Conservation (phyloP, 2,329 filamentous ascomycete species). For the Ascochyta viciae-villosae region DNA sequence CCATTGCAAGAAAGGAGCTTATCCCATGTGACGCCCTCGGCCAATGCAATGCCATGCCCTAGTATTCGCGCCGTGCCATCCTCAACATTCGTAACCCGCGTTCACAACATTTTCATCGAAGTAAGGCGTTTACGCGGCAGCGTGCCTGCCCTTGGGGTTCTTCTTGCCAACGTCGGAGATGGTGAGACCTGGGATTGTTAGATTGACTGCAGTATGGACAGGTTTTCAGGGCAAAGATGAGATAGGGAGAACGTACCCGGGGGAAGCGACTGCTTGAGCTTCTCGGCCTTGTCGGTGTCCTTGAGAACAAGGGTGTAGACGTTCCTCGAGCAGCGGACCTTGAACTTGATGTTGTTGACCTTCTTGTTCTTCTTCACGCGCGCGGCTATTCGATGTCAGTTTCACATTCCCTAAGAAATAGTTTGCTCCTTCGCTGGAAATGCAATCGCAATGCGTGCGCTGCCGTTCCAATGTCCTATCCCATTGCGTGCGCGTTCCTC, state of each 20-base stretch:
- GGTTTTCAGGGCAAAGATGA: too few relatives aligned
- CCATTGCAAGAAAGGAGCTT: constrained; percentile 39
- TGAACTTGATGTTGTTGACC: constrained; percentile 97
- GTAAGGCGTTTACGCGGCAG: constrained; percentile 32
- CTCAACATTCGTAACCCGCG: constrained; percentile 12
- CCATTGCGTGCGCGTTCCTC: background rate
- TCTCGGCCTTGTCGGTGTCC: constrained; percentile 99
- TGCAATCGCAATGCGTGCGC: too few relatives aligned
- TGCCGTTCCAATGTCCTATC: too few relatives aligned
- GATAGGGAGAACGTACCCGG: constrained; percentile 72
- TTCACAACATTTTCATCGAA: constrained; percentile 16
- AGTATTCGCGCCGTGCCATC: constrained; percentile 11
- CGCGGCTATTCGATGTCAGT: constrained; percentile 50
- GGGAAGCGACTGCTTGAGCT: constrained; percentile 98
- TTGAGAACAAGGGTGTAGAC: constrained; percentile 98
- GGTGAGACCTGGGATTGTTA: constrained; percentile 57
- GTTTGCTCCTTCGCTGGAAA: too few relatives aligned
- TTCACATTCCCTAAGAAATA: background rate
- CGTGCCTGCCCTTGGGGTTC: constrained; percentile 64
- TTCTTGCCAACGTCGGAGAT: constrained; percentile 69
- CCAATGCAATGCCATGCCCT: constrained; percentile 29
- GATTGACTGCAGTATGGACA: background rate
- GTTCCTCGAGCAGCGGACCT: constrained; percentile 97
- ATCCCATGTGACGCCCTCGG: constrained; percentile 43
- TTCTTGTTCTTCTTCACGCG: constrained; percentile 86